Evolutionary conservation across 2,329 filamentous ascomycete species (phyloP), one percentile per base, ranked within the genome.

Genomic region (Colletotrichum lupini): DNA sequence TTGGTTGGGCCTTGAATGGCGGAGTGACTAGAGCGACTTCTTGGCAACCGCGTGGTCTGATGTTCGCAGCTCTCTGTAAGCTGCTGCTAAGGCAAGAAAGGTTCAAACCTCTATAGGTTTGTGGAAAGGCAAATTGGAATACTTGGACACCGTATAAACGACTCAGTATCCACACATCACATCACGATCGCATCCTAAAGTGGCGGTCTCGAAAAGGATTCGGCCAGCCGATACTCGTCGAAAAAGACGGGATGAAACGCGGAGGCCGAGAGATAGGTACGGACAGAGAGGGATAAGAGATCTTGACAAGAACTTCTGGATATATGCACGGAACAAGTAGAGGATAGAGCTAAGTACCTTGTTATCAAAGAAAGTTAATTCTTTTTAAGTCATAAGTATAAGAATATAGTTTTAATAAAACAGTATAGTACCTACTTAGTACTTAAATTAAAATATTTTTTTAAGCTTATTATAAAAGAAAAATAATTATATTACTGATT

Each of bases 11-110:
- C 55, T 42, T 30, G 57, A 24, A 28, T 46, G 8, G 42, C 42
- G 16, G 16, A 42, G 16, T 42, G 37, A 16, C 14, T 42, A 16
- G 19, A n/a, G 42, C 42, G 19, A 19, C 19, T 19, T 49, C 65
- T 64, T 72, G 69, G 60, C 53, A 66, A 71, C 52, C 56, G 56
- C 42, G 67, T 73, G 71, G 60, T 66, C 70, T 73, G 70, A 66
- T 66, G 52, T 57, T n/a, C 53, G 26, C 26, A 8, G 12, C 49
- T 14, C 37, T 37, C 35, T 42, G 42, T 22, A 5, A 22, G 42
- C 52, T 42, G 49, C 30, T 37, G 49, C 49, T 35, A 9, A 49
- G 7, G 19, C 37, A 42, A 19, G 7, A 49, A n/a, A 49, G 42
- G 42, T 49, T 49, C 42, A 9, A 49, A 22, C 19, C 42, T 49